phyloP scores from a whole-genome alignment of 768 basidiomycete genomes.

The Kwoniella newhampshirensis region DNA sequence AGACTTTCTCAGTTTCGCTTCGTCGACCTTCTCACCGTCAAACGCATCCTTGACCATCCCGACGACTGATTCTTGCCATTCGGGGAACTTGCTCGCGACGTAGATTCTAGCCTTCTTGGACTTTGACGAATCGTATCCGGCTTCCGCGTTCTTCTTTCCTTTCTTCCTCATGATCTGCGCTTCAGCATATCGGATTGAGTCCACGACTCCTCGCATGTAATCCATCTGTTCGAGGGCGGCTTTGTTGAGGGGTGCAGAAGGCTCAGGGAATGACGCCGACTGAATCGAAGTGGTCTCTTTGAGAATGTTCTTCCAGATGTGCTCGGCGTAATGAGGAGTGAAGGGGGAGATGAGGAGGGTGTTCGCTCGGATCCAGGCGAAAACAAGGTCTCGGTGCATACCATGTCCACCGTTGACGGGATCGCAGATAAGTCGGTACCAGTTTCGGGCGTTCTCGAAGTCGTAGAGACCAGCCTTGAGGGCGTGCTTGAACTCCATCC shows the following conservation, averaged over 20 bases:
- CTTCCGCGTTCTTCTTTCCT: constrained; percentile 62
- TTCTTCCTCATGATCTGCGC: constrained; percentile 72
- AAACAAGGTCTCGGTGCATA: constrained; percentile 86
- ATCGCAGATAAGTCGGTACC: constrained; percentile 89
- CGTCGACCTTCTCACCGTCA: constrained; percentile 64
- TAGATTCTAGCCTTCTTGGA: constrained; percentile 85
- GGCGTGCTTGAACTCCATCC: constrained; percentile 93
- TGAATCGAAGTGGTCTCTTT: constrained; percentile 75
- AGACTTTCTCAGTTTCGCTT: constrained; percentile 69
- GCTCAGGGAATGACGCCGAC: constrained; percentile 76
- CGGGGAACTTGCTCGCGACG: constrained; percentile 84
- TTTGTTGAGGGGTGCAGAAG: constrained; percentile 62
- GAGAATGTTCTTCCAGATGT: constrained; percentile 77
- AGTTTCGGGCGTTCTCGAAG: constrained; percentile 84
- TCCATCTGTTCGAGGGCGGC: constrained; percentile 68
- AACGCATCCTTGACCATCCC: constrained; percentile 70
- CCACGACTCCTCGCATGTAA: constrained; percentile 90
- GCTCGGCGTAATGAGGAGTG: constrained; percentile 90
- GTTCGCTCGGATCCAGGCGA: constrained; percentile 79
- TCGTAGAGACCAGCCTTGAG: constrained; percentile 95
- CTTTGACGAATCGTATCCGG: constrained; percentile 71
- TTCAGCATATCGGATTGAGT: constrained; percentile 87
- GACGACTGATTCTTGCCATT: constrained; percentile 87
- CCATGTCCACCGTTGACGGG: constrained; percentile 63
- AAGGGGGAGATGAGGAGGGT: constrained; percentile 79